Conservation (phyloP, 2,329 filamentous ascomycete genomes). For the Nemania diffusa region DNA sequence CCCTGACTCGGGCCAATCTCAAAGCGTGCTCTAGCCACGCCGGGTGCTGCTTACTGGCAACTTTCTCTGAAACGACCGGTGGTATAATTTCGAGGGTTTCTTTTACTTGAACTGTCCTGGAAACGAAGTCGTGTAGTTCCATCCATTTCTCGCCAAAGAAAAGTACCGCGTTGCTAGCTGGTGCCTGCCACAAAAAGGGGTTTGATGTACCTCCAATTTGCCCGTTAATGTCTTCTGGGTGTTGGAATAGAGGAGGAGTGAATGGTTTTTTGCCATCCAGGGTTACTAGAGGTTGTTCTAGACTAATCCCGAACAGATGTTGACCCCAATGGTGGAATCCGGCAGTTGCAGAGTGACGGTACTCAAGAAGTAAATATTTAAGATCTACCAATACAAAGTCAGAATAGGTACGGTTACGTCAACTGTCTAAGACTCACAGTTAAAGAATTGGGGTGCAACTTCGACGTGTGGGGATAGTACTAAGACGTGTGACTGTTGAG, state of each 20-base stretch:
- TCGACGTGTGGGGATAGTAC: conserved; percentile 84
- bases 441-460: conserved; percentile 82
- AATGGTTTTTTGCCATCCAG: conserved; percentile 71
- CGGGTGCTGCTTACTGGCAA: conserved; percentile 47
- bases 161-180: conserved; percentile 82
- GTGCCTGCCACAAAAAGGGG: conserved; percentile 86
- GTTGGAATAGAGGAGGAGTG: conserved; percentile 50
- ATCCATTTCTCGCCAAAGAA: conserved; percentile 88
- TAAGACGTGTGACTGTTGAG: conserved; percentile 77
- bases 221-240: conserved; percentile 44
- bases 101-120: conserved; percentile 65
- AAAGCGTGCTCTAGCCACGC: conserved; percentile 70
- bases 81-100: conserved; percentile 51
- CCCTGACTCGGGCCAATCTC: conserved; percentile 78
- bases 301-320: conserved; percentile 79
- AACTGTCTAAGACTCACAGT: conserved; percentile 63
- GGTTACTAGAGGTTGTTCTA: conserved; percentile 75
- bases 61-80: conserved; percentile 60
- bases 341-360: conserved; percentile 72
- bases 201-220: conserved; percentile 51
- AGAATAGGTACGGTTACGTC: not conserved
- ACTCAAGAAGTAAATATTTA: conserved; percentile 80
- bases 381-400: conserved; percentile 62
- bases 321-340: conserved; percentile 58
- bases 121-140: conserved; percentile 83